Percentiles rank a stretch among this genome's conserved stretches.
phyloP scores from a whole-genome alignment of 352 stramenopile species.

The Phytophthora sansomeana region DNA sequence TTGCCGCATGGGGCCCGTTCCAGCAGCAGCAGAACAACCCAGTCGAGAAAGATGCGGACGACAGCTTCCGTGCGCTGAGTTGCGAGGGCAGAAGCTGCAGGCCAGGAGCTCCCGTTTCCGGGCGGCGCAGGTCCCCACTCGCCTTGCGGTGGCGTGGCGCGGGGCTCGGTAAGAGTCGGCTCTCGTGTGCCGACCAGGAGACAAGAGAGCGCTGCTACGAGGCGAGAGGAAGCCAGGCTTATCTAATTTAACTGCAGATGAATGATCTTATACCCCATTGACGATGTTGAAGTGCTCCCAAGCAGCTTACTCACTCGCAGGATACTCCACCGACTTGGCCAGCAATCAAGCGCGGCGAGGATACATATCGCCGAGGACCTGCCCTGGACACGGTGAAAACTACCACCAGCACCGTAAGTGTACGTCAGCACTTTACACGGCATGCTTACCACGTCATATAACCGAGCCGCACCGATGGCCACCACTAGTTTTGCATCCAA shows the following conservation, averaged over 20 bases:
- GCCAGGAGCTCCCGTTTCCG: background rate
- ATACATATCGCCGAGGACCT: background rate
- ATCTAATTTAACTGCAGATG: conserved; percentile 18
- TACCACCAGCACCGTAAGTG: background rate
- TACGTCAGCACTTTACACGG: too few relatives aligned
- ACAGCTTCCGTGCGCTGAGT: conserved; percentile 13
- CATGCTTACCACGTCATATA: background rate
- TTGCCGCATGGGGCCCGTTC: conserved; percentile 16
- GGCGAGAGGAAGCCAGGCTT: conserved; percentile 15
- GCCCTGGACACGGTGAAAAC: background rate
- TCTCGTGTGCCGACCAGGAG: background rate
- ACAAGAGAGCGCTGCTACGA: background rate
- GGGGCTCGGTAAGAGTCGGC: conserved; percentile 24
- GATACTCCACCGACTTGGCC: background rate
- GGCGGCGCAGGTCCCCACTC: background rate
- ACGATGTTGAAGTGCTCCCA: conserved; percentile 10
- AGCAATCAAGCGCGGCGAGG: too few relatives aligned
- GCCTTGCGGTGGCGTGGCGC: conserved; percentile 15
- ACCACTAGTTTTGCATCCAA: background rate
- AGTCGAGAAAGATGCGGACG: conserved; percentile 16
- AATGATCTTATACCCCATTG: conserved; percentile 7
- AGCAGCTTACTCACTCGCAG: conserved; percentile 6
- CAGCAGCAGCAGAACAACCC: conserved; percentile 18
- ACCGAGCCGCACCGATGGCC: background rate
- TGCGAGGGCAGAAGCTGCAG: conserved; percentile 17